These are phyloP conservation scores for Domatiomyces catenatus DNA, from an alignment of 2,329 filamentous ascomycete species.

Conservation along the genomic window DNA sequence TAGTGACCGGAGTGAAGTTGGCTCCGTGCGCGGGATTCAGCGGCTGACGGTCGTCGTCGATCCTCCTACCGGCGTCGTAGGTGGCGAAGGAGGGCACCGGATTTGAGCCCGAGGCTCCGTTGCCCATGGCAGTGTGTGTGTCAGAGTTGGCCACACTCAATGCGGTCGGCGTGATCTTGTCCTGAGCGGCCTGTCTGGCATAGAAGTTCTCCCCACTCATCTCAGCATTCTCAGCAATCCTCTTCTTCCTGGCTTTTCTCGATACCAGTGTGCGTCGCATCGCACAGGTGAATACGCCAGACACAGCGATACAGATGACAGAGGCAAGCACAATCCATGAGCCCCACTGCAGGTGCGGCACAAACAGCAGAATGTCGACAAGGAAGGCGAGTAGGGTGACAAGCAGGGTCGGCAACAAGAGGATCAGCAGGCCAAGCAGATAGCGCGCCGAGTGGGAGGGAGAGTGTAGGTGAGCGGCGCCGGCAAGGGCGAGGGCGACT, in stretches of 20 bases:
- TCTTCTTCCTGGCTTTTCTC: conserved; percentile 80
- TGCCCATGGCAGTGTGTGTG: conserved; percentile 44
- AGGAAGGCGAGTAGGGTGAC: conserved; percentile 76
- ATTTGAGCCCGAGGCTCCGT: conserved; percentile 39
- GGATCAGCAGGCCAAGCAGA: conserved; percentile 67
- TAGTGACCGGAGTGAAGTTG: background rate
- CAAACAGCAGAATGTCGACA: conserved; percentile 84
- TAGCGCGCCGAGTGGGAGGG: conserved; percentile 83
- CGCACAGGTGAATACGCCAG: conserved; percentile 75
- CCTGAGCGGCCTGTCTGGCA: conserved; percentile 38
- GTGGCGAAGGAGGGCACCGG: conserved; percentile 35
- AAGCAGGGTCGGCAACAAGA: conserved; percentile 71
- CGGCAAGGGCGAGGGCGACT: conserved; percentile 65
- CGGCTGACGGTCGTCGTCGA: conserved; percentile 12
- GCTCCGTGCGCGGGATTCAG: conserved; percentile 2
- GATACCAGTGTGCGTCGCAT: conserved; percentile 88
- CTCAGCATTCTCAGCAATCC: conserved; percentile 84
- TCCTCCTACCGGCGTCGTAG: conserved; percentile 19
- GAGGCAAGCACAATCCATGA: conserved; percentile 85
- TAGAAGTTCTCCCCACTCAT: conserved; percentile 95
- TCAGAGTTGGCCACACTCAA: conserved; percentile 35
- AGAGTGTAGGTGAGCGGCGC: conserved; percentile 69
- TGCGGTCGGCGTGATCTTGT: conserved; percentile 20
- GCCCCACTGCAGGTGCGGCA: conserved; percentile 86
- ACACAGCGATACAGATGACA: conserved; percentile 67